These are phyloP conservation scores for Citrus inodora DNA, from an alignment of 345 rosid genomes.

Conservation along the genomic window DNA sequence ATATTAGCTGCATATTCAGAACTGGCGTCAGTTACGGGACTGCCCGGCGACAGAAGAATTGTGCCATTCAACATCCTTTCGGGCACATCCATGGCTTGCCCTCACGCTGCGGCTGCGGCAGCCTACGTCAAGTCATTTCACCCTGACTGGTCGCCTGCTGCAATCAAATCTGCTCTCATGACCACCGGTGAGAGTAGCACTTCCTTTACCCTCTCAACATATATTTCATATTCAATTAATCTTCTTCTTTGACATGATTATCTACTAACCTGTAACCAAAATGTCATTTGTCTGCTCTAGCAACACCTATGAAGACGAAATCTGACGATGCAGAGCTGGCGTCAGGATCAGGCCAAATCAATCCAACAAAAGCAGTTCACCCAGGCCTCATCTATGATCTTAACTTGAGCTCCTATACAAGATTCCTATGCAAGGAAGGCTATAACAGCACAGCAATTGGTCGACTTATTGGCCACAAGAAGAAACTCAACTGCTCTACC, in stretches of 20 bases:
- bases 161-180: slow-evolving; percentile 86
- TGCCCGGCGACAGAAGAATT: slow-evolving; percentile 36
- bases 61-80: slow-evolving; percentile 54
- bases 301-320: slow-evolving; percentile 58
- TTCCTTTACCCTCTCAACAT: background rate
- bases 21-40: slow-evolving; percentile 40
- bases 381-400: slow-evolving; percentile 80
- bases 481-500: slow-evolving; percentile 43
- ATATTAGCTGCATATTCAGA: slow-evolving; percentile 72
- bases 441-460: slow-evolving; percentile 58
- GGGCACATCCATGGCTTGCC: slow-evolving; percentile 93
- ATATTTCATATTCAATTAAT: background rate
- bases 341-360: slow-evolving; percentile 78
- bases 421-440: slow-evolving; percentile 76
- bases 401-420: slow-evolving; percentile 39
- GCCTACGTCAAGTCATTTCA: slow-evolving; percentile 81
- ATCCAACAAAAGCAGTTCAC: slow-evolving; percentile 58
- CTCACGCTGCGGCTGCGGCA: slow-evolving; percentile 75
- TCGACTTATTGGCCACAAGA: slow-evolving; percentile 42
- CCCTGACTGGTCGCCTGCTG: slow-evolving; percentile 85
- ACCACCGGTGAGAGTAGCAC: slow-evolving; percentile 41
- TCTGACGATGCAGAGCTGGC: slow-evolving; percentile 46
- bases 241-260: background rate
- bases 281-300: slow-evolving; percentile 27
- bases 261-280: background rate